These are phyloP conservation scores for Colletotrichum nymphaeae DNA, from an alignment of 2,329 filamentous ascomycete species.

Conservation along the genomic window DNA sequence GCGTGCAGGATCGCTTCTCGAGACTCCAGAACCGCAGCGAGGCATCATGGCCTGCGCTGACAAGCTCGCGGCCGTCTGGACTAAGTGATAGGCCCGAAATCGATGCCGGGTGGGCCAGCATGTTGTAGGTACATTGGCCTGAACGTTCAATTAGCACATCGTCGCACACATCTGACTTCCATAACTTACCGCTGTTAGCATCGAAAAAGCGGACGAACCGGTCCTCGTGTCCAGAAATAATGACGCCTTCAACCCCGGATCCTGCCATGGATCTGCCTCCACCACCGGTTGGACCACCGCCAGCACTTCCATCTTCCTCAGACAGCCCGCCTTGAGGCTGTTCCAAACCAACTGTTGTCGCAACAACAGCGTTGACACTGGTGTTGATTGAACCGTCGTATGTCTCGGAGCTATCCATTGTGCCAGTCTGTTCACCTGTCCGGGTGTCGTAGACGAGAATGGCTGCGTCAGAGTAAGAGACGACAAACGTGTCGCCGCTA, in stretches of 20 bases:
- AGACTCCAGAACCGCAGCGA: conserved; percentile 97
- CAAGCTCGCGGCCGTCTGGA: conserved; percentile 92
- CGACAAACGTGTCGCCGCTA: conserved; percentile 89
- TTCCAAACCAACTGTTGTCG: conserved; percentile 86
- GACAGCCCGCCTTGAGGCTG: conserved; percentile 72
- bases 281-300: conserved; percentile 80
- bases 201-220: conserved; percentile 97
- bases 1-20: conserved; percentile 93
- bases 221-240: conserved; percentile 97
- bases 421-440: conserved; percentile 89
- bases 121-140: conserved; percentile 99
- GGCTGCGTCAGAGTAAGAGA: conserved; percentile 90
- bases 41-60: conserved; percentile 95
- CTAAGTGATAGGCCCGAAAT: conserved; percentile 93
- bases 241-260: conserved; percentile 88
- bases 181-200: conserved; percentile 91
- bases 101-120: conserved; percentile 94
- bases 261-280: conserved; percentile 73
- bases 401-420: conserved; percentile 94
- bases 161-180: background rate
- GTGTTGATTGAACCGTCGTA: conserved; percentile 85
- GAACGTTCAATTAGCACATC: background rate
- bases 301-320: conserved; percentile 76
- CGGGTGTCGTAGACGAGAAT: conserved; percentile 93
- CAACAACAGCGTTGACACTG: conserved; percentile 91